These are phyloP conservation scores for rapeseed (Brassica napus) DNA, from an alignment of 345 rosid species.

Conservation along the genomic window Da-Ae NC_063448.1:55272501-55273000, in stretches of 20 bases:
- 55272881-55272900: constrained; percentile 38
- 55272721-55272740: background rate
- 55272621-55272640: background rate
- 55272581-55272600: background rate
- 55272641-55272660: background rate
- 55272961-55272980: constrained; percentile 27
- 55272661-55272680: background rate
- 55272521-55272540: constrained; percentile 4
- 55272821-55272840: constrained; percentile 34
- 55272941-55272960: constrained; percentile 37
- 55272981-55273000: background rate
- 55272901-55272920: constrained; percentile 37
- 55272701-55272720: background rate
- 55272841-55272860: constrained; percentile 41
- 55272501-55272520: constrained; percentile 14
- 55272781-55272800: background rate
- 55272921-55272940: constrained; percentile 39
- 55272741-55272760: background rate
- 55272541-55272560: background rate
- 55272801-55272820: background rate
- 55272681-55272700: background rate
- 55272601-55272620: background rate
- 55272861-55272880: constrained; percentile 43
- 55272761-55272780: background rate
- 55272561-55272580: background rate